Evolutionary conservation across 1,284 basidiomycete species (phyloP), one percentile per base, ranked within the genome.

Genomic region (Gymnopus androsaceus): DNA sequence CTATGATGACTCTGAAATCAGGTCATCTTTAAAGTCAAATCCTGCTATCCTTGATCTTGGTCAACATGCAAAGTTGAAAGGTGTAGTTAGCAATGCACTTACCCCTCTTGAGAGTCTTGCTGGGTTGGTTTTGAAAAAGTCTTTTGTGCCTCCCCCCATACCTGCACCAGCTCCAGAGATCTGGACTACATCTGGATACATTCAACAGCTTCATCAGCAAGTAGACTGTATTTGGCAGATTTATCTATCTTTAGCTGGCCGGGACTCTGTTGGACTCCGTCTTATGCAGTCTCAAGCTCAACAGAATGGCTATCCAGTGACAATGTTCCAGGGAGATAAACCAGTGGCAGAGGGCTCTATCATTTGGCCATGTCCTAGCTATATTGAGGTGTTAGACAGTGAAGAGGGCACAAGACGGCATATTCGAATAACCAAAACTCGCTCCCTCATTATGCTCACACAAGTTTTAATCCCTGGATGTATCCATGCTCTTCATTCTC

Each of bases 381-480:
- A n/a, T 46, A 4, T 30, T 8, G n/a, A n/a, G 15, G 14, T 12
- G 4, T 8, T 15, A 28, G 7, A 19, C 14, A 27, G 30, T 30
- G 12, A 11, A 27, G 17, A n/a, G 4, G 44, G 23, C 3, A 12
- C 21, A 3, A 44, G n/a, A 8, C 23, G 30, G 3, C 28, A 33
- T 1, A 49, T 55, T 25, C 36, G 44, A 12, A 51, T 56, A 4
- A 51, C 55, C 4, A 0, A 48, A 3, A 33, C 37, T 1, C 37
- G 49, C 4, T 36, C 48, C 14, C 47, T 51, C 4, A 44, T 56
- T 23, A n/a, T 6, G 11, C 31, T 56, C 28, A 51, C 34, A 2
- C 19, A 56, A 9, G 47, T 56, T 2, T 17, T 51, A n/a, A 49
- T 56, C 25, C 49, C 55, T 12, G 37, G 31, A 7, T 12, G 23